phyloP scores from a whole-genome alignment of 2,329 filamentous ascomycete species.

The Dactylellina drechsleri region DNA sequence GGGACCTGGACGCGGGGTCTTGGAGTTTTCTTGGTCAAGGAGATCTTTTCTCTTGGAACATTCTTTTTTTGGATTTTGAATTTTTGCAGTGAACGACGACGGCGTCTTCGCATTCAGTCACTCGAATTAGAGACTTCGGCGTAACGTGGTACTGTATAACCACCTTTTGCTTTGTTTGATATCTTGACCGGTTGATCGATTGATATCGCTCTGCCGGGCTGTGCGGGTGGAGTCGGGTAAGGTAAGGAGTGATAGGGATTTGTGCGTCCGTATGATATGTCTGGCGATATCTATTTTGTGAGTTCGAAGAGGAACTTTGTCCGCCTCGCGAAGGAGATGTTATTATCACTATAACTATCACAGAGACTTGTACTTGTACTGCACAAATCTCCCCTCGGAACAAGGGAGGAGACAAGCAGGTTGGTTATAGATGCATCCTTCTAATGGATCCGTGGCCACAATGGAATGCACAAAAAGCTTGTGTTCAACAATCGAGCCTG shows the following conservation, averaged over 20 bases:
- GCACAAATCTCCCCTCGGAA: not conserved
- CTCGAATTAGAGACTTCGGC: constrained; percentile 35
- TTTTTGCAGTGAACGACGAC: constrained; percentile 19
- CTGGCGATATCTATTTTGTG: constrained; percentile 17
- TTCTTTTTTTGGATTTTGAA: constrained; percentile 16
- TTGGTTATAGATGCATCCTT: constrained; percentile 49
- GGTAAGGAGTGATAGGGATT: not conserved
- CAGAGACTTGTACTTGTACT: not conserved
- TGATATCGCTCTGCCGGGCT: not conserved
- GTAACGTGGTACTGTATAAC: constrained; percentile 47
- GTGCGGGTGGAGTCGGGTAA: not conserved
- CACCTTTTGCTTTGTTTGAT: constrained; percentile 14
- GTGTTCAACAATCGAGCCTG: constrained; percentile 48
- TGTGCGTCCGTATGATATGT: not conserved
- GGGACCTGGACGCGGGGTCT: constrained; percentile 45
- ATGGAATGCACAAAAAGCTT: constrained; percentile 53
- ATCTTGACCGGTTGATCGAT: not conserved
- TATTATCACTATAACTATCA: not conserved
- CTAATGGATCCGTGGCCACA: constrained; percentile 40
- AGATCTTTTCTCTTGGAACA: not conserved
- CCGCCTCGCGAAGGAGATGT: not conserved
- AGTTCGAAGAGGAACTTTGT: not conserved
- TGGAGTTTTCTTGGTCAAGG: constrained; percentile 15
- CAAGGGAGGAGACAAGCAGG: constrained; percentile 23
- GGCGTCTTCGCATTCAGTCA: constrained; percentile 46